A percentile compares a stretch with the other conserved stretches of the same genome.
These are phyloP conservation scores for Oxytropis ochrocephala DNA, from an alignment of 306 rosid genomes.

Conservation along the genomic window DNA sequence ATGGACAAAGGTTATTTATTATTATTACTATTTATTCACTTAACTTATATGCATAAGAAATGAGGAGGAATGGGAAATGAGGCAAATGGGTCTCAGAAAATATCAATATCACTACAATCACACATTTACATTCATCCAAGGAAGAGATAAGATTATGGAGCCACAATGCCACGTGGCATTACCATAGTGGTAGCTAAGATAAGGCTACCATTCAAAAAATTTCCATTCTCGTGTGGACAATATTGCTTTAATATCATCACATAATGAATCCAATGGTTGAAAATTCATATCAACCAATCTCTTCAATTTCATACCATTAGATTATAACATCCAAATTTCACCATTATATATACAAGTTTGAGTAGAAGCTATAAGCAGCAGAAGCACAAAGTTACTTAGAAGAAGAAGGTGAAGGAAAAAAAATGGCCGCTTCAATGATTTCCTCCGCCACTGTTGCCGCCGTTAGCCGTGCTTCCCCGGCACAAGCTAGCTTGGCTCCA, in stretches of 20 bases:
- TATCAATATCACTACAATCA: conserved; percentile 33
- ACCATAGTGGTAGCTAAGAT: conserved; percentile 36
- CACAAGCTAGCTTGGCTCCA: conserved; percentile 56
- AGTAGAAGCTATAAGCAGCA: conserved; percentile 6
- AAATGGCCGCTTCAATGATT: conserved; percentile 61
- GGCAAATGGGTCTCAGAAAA: not conserved
- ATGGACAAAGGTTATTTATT: not conserved
- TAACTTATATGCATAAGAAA: not conserved
- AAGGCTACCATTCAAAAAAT: conserved; percentile 33
- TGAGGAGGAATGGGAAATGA: not conserved
- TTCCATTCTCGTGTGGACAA: conserved; percentile 29
- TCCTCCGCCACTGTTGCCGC: conserved; percentile 50
- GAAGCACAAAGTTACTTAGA: not conserved
- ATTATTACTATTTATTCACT: not conserved
- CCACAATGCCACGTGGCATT: conserved; percentile 44
- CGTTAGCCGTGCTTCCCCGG: conserved; percentile 42
- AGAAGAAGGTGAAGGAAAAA: conserved; percentile 10
- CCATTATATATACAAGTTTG: conserved; percentile 31
- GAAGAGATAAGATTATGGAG: conserved; percentile 40
- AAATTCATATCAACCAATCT: not conserved
- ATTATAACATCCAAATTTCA: not conserved
- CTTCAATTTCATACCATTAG: conserved; percentile 21
- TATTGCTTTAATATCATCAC: conserved; percentile 22
- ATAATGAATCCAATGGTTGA: conserved; percentile 26
- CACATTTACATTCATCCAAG: conserved; percentile 25